These are phyloP conservation scores for Immersiporthe knoxdaviesiana DNA, from an alignment of 2,329 filamentous ascomycete genomes.

Conservation along the genomic window DNA sequence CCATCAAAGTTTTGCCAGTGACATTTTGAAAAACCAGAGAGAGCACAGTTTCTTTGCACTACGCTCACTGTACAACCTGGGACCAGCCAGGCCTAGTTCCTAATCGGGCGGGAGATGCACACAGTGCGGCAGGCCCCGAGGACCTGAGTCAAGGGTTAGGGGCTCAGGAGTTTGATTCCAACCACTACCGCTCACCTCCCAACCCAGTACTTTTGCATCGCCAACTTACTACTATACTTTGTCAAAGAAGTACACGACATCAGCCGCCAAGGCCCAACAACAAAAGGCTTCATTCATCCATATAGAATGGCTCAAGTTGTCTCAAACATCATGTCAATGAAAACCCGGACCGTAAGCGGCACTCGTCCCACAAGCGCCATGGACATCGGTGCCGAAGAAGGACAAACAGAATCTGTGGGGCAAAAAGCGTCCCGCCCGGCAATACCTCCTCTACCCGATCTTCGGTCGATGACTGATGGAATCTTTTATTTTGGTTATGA, in stretches of 20 bases:
- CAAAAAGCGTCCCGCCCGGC: not conserved
- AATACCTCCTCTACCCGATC: not conserved
- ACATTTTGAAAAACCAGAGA: not conserved
- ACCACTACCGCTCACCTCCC: not conserved
- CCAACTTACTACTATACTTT: not conserved
- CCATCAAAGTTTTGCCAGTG: conserved; percentile 2
- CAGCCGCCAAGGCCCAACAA: not conserved
- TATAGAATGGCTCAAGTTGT: not conserved
- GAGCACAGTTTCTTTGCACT: not conserved
- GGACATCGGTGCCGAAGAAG: conserved; percentile 3
- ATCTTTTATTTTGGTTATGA: not conserved
- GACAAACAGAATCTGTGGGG: not conserved
- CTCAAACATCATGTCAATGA: not conserved
- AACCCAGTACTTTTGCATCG: not conserved
- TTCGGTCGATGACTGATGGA: not conserved
- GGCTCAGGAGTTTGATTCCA: not conserved
- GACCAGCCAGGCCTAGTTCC: not conserved
- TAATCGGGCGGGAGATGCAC: not conserved
- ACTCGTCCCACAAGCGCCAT: conserved; percentile 13
- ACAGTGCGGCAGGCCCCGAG: not conserved
- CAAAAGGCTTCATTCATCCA: not conserved
- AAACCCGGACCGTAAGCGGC: conserved; percentile 23
- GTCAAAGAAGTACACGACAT: not conserved
- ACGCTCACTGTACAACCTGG: not conserved
- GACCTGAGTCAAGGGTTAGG: not conserved